Evolutionary conservation across 176 grass and related monocot genomes (phyloP).

Genomic region (Zizania latifolia): DNA sequence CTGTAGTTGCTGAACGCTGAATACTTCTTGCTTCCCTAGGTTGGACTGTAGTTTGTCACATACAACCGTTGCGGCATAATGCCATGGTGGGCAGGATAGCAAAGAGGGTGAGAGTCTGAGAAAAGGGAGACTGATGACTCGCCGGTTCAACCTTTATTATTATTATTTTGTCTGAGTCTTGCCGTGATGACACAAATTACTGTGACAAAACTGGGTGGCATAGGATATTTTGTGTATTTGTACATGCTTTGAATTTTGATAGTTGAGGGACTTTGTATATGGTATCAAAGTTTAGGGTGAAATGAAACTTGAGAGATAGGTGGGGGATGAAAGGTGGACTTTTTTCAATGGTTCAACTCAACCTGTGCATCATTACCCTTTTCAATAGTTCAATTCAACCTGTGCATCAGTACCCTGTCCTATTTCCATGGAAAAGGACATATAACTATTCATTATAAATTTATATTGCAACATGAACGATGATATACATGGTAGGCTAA

Average conservation of each 20-base stretch:
- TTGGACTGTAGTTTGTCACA: no score
- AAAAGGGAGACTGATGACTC: no score
- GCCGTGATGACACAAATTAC: background rate
- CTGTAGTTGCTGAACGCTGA: no score
- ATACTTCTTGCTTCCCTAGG: no score
- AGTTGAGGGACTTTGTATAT: background rate
- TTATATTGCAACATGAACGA: background rate
- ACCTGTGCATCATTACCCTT: no score
- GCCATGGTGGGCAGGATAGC: no score
- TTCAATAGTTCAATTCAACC: no score
- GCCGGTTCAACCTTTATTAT: no score
- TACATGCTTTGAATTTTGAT: background rate
- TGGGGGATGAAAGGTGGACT: background rate
- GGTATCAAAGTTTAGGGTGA: background rate
- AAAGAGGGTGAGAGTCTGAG: no score
- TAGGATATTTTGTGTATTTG: background rate
- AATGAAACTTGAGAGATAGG: background rate
- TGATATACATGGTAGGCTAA: no score
- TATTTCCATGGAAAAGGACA: background rate
- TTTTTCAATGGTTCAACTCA: background rate
- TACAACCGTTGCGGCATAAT: no score
- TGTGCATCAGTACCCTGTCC: background rate
- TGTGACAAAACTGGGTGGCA: background rate
- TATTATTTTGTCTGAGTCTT: no score
- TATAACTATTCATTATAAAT: background rate